Evolutionary conservation across 257 asterid genomes (phyloP), one percentile per base, ranked within the genome.

Genomic region (Fraxinus americana): DNA sequence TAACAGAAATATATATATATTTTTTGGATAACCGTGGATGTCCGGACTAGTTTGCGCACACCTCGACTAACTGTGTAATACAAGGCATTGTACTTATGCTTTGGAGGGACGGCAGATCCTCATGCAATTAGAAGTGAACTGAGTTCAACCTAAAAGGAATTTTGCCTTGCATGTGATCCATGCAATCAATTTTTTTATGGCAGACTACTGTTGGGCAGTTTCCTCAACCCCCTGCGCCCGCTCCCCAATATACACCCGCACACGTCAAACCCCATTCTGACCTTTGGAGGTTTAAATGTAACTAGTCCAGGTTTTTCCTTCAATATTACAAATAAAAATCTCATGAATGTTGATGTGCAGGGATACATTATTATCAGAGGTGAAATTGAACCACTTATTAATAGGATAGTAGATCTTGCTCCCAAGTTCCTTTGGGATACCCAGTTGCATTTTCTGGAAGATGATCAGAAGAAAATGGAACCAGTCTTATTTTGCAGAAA

Each of bases 351-450:
- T 80, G 54, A 38, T 21, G 25, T 82, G 75, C 90, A 93, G 98
- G 99, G 98, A 10, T 84, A 83, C 65, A 70, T 91, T 36, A 85
- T 95, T 45, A 86, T 96, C 34, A 85, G 99, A 86, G 98, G 97
- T 34, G 96, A 96, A 80, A 92, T 81, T 7, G 88, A 90, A 73
- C 52, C 82, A 65, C 73, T 86, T n/a, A 87, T 88, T 29, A 80
- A 91, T 10, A 83, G 82, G 79, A 80, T 96, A 43, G 82, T 48
- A 67, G 90, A 82, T 74, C 91, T 93, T 19, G 97, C 96, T 1
- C 89, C 91, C 0, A 89, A 89, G 88, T 93, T 87, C 78, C 93
- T 93, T 52, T 96, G 99, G 99, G 96, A 96, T 19, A 79, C 90
- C 21, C 83, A 85, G 79, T 48, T 90, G 79, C 91, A 93, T 57